A percentile compares a stretch with the other conserved stretches of the same genome.
Conservation (phyloP, 75 land plant genomes). For the Adiantum capillusveneris region DNA sequence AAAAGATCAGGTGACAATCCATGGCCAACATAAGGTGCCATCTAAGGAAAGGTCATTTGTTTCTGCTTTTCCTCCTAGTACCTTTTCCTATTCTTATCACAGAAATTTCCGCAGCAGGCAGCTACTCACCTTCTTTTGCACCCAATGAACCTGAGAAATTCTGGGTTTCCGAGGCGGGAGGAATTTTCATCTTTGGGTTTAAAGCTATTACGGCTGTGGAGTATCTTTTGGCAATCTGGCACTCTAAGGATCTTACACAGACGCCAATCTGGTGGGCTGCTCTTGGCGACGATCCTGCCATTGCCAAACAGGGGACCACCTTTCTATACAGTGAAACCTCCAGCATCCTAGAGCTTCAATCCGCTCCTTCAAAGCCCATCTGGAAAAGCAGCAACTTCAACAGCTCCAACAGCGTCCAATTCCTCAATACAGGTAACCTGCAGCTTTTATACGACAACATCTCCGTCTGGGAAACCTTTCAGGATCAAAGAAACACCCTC, state of each 20-base stretch:
- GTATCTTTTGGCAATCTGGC: not conserved
- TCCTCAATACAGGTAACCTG: not conserved
- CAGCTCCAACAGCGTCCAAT: not conserved
- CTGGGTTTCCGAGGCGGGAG: no score
- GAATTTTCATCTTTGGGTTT: not conserved
- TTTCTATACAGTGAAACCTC: not conserved
- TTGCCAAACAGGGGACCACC: not conserved
- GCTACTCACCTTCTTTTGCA: no score
- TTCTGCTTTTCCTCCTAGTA: no score
- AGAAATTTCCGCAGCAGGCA: no score
- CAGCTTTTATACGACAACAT: not conserved
- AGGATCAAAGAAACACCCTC: not conserved
- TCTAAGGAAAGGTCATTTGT: no score
- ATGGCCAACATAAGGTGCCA: no score
- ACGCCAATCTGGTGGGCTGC: not conserved
- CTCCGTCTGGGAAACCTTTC: not conserved
- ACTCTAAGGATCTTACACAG: not conserved
- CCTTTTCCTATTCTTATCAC: no score
- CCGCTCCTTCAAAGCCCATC: not conserved
- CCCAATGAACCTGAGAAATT: no score
- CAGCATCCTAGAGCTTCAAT: no score
- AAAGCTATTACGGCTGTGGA: not conserved
- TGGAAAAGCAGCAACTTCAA: not conserved
- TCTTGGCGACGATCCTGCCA: not conserved
- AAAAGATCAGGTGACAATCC: no score